Conservation (phyloP, 257 asterid genomes). For the Solanum clarkiae region DNA sequence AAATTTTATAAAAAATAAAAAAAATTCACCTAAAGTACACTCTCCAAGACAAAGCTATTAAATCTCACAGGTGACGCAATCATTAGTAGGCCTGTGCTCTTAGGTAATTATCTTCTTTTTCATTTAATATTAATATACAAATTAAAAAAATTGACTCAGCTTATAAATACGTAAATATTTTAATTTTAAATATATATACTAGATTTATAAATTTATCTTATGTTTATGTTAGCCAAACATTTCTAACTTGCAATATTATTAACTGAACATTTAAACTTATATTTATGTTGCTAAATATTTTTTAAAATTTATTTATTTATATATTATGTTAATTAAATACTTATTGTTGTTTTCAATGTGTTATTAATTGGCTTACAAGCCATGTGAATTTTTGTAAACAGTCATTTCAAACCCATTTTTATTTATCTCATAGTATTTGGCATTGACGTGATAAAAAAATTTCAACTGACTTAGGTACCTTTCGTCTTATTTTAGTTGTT, state of each 20-base stretch:
- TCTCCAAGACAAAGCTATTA: neutral
- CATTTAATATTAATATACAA: neutral
- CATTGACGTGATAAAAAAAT: too few species aligned
- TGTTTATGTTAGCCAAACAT: neutral
- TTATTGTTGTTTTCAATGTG: neutral
- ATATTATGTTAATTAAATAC: neutral
- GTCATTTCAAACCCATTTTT: neutral
- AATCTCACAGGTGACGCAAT: neutral
- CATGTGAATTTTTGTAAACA: neutral
- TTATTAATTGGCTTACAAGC: neutral
- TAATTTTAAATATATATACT: too few species aligned
- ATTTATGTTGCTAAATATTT: too few species aligned
- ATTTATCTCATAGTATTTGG: too few species aligned
- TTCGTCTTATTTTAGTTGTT: too few species aligned
- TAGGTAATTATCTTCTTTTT: neutral
- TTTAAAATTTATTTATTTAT: too few species aligned
- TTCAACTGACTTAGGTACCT: too few species aligned
- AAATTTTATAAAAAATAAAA: too few species aligned
- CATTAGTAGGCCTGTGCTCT: neutral
- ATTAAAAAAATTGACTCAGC: too few species aligned
- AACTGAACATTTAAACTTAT: too few species aligned
- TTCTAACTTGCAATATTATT: neutral
- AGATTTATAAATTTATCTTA: too few species aligned
- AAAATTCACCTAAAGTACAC: accelerated
- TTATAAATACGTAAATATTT: too few species aligned